Percentiles rank a stretch among this genome's conserved stretches.
These are phyloP conservation scores for Chytriomyces sp. DNA, from an alignment of 192 early-diverging fungal species.

Conservation along the genomic window DNA sequence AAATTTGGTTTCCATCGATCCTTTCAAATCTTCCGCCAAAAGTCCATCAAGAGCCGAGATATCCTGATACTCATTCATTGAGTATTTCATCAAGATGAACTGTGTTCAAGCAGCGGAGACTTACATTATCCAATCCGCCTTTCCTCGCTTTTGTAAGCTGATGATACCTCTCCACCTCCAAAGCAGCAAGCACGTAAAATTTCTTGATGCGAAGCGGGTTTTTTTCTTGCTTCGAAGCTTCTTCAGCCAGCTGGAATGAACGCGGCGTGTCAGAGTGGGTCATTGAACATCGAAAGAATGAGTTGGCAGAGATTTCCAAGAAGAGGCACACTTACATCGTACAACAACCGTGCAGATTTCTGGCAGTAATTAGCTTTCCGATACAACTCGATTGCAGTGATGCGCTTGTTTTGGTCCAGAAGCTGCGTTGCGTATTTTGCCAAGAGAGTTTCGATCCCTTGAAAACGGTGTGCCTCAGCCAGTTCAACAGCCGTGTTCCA, in stretches of 20 bases:
- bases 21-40: slow-evolving; percentile 51
- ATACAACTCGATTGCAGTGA: slow-evolving; percentile 60
- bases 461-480: slow-evolving; percentile 51
- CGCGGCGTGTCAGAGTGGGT: not conserved
- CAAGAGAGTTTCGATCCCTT: slow-evolving; percentile 56
- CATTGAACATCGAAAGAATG: not conserved
- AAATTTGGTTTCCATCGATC: slow-evolving; percentile 43
- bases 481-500: slow-evolving; percentile 63
- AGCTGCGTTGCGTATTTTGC: slow-evolving; percentile 53
- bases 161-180: slow-evolving; percentile 64
- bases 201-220: slow-evolving; percentile 58
- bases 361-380: slow-evolving; percentile 63
- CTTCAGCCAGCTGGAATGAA: slow-evolving; percentile 49
- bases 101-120: not conserved
- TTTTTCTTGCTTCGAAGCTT: slow-evolving; percentile 45
- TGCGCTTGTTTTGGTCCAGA: slow-evolving; percentile 37
- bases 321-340: slow-evolving; percentile 43
- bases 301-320: slow-evolving; percentile 4
- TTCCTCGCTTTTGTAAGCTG: slow-evolving; percentile 45
- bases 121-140: slow-evolving; percentile 35
- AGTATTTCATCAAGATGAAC: not conserved
- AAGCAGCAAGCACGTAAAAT: slow-evolving; percentile 62
- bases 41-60: slow-evolving; percentile 54
- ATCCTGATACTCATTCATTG: slow-evolving; percentile 41
- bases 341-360: slow-evolving; percentile 55